phyloP scores from a whole-genome alignment of 257 asterid species.

The Handroanthus guayacan region DNA sequence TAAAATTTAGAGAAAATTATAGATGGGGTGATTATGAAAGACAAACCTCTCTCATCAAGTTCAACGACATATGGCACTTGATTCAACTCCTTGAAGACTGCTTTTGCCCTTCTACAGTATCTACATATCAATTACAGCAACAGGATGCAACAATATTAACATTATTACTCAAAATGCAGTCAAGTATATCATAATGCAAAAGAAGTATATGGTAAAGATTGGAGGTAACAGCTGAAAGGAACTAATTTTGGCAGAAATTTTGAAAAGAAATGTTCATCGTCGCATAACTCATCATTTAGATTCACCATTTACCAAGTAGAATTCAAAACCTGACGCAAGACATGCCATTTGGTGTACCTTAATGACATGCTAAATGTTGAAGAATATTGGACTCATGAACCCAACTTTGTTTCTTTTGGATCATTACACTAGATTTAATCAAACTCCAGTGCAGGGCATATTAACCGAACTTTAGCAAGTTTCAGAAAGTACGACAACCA shows the following conservation, averaged over 20 bases:
- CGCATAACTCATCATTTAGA: not conserved
- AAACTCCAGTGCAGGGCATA: not conserved
- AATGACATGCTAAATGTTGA: not conserved
- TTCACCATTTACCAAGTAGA: not conserved
- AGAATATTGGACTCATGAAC: not conserved
- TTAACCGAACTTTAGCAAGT: not conserved
- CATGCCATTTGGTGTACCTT: not conserved
- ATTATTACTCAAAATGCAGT: not conserved
- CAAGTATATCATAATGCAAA: not conserved
- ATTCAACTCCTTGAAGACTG: conserved; percentile 79
- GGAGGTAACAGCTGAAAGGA: not conserved
- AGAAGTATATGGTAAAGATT: not conserved
- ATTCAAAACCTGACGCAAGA: not conserved
- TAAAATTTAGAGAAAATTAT: not conserved
- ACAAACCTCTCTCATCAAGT: conserved; percentile 59
- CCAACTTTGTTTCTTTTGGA: conserved; percentile 4
- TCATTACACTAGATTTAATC: not conserved
- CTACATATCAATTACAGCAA: conserved; percentile 48
- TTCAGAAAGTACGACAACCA: not conserved
- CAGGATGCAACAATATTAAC: conserved; percentile 8
- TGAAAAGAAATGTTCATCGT: not conserved
- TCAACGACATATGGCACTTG: conserved; percentile 47
- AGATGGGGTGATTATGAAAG: conserved; percentile 20
- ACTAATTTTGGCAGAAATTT: not conserved
- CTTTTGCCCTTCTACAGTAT: conserved; percentile 91